Percentiles rank a stretch among this genome's conserved stretches.
Conservation (phyloP, 495 filamentous ascomycete species). For the Penicillium salamii region DNA sequence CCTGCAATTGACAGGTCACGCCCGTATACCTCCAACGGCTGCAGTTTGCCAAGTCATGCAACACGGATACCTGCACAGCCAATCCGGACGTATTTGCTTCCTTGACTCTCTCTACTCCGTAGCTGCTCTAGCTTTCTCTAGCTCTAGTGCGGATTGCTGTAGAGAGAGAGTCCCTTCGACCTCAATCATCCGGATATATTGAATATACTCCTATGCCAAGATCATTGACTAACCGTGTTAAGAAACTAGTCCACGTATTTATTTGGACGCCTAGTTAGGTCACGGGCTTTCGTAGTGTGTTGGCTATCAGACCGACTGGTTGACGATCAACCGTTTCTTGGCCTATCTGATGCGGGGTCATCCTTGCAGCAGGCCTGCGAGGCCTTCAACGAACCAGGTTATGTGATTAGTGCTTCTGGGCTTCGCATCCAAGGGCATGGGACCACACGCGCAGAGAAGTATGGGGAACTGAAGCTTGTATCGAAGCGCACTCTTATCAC, state of each 20-base stretch:
- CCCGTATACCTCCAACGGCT: background rate
- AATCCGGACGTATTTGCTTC: background rate
- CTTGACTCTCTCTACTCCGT: too few relatives aligned
- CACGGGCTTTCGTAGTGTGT: background rate
- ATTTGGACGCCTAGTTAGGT: background rate
- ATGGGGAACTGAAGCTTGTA: slow-evolving; percentile 5
- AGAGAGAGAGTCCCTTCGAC: too few relatives aligned
- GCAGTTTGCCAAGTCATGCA: slow-evolving; percentile 7
- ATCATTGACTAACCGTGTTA: too few relatives aligned
- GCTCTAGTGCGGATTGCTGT: background rate
- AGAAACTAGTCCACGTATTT: background rate
- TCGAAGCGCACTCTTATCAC: slow-evolving; percentile 15
- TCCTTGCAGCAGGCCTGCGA: slow-evolving; percentile 19
- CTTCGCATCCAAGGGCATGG: background rate
- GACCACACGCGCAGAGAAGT: background rate
- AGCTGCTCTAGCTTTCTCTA: background rate
- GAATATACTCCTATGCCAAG: too few relatives aligned
- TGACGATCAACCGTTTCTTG: slow-evolving; percentile 17
- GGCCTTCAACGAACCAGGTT: slow-evolving; percentile 14
- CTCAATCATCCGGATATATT: too few relatives aligned
- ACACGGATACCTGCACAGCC: slow-evolving; percentile 9
- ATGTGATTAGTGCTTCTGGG: background rate
- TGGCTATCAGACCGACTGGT: slow-evolving; percentile 5
- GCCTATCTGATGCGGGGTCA: slow-evolving; percentile 25
- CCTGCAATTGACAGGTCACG: slow-evolving; percentile 5